These are phyloP conservation scores for Monosporascus sp. DNA, from an alignment of 2,329 filamentous ascomycete genomes.

Conservation along the genomic window DNA sequence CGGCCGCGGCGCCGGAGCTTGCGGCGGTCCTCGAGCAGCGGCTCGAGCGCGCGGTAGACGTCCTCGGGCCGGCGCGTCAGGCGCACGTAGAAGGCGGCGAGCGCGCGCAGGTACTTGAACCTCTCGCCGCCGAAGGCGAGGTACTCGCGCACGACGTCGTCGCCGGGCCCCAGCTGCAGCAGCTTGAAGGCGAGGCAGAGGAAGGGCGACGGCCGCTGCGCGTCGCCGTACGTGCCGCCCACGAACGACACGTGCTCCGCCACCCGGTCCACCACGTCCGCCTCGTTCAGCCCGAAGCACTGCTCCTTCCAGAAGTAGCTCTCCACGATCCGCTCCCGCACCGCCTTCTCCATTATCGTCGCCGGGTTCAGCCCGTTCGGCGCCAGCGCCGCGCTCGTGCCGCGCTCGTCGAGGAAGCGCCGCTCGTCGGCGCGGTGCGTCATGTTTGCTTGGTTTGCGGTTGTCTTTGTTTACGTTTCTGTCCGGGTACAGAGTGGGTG, in stretches of 20 bases:
- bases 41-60: constrained; percentile 76
- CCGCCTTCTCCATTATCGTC: constrained; percentile 92
- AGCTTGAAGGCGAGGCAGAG: constrained; percentile 93
- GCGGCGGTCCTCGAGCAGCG: constrained; percentile 72
- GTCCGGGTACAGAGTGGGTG: too few relatives aligned
- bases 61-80: constrained; percentile 78
- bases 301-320: constrained; percentile 99
- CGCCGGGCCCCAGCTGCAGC: constrained; percentile 76
- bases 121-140: constrained; percentile 67
- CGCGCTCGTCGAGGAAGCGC: constrained; percentile 84
- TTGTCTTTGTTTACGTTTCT: too few relatives aligned
- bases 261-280: constrained; percentile 80
- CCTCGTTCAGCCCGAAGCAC: constrained; percentile 89
- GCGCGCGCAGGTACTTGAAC: constrained; percentile 82
- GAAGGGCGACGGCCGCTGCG: constrained; percentile 86
- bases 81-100: constrained; percentile 91
- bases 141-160: constrained; percentile 76
- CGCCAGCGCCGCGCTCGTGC: constrained; percentile 68
- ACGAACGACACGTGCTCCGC: constrained; percentile 76
- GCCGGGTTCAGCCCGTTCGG: constrained; percentile 88
- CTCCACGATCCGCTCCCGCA: constrained; percentile 91
- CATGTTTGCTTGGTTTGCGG: background rate
- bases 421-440: constrained; percentile 73
- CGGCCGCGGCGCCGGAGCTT: constrained; percentile 77
- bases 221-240: constrained; percentile 79